These are phyloP conservation scores for Eimeria necatrix DNA, from an alignment of 169 alveolate species.

Conservation along the genomic window DNA sequence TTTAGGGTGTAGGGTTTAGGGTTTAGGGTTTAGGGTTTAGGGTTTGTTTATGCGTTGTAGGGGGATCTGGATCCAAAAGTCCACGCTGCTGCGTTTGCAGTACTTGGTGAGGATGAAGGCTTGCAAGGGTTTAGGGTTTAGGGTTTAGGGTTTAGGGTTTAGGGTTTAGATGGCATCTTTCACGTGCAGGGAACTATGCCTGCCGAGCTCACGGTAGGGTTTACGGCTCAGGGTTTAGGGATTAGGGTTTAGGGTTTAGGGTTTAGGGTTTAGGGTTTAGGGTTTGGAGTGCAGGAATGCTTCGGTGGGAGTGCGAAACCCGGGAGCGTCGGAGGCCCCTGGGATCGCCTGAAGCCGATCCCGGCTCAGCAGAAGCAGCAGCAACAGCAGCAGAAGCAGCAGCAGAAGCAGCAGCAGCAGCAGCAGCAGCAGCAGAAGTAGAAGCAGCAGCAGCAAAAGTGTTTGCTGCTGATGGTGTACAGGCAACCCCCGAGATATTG, in stretches of 20 bases:
- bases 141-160: conserved; percentile 54
- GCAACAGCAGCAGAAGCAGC: not conserved
- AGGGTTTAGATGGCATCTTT: not conserved
- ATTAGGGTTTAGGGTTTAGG: not conserved
- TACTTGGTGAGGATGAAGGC: not conserved
- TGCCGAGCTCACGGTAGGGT: not conserved
- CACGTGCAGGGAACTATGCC: not conserved
- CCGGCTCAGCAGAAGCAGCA: not conserved
- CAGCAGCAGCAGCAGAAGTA: conserved; percentile 28
- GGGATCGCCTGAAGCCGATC: not conserved
- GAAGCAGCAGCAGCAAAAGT: not conserved
- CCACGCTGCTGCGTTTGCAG: conserved; percentile 21
- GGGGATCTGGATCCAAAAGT: conserved; percentile 33
- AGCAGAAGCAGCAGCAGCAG: not conserved
- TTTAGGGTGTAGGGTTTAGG: conserved; percentile 18
- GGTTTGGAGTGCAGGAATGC: not conserved
- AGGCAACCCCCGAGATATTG: not conserved
- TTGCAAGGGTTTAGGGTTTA: not conserved
- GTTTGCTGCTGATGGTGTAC: conserved; percentile 7
- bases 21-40: not conserved
- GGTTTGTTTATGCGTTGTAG: not conserved
- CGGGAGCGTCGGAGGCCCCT: not conserved
- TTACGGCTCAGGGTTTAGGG: not conserved
- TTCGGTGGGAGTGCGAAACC: not conserved
- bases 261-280: not conserved